Evolutionary conservation across 805 yeast genomes (phyloP).

Genomic region (Starmerella riodocensis): DNA sequence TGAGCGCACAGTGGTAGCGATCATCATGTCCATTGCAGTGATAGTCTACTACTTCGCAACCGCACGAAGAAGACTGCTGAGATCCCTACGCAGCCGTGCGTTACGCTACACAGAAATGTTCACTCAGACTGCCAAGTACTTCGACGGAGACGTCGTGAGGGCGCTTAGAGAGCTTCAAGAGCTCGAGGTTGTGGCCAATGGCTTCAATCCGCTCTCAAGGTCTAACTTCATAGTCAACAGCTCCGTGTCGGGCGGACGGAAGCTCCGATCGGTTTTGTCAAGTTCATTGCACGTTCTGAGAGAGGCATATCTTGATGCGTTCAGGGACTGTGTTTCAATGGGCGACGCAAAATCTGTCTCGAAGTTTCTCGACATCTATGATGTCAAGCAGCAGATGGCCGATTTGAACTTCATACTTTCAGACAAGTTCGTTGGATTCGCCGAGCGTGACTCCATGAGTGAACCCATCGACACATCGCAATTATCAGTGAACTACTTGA

Average conservation of each 20-base stretch:
- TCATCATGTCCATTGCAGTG: slow-evolving; percentile 23
- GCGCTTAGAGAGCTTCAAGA: slow-evolving; percentile 24
- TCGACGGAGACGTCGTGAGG: slow-evolving; percentile 24
- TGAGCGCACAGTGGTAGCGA: slow-evolving; percentile 13
- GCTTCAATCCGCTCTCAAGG: slow-evolving; percentile 9
- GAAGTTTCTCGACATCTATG: slow-evolving; percentile 36
- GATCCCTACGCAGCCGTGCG: slow-evolving; percentile 24
- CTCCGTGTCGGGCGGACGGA: slow-evolving; percentile 18
- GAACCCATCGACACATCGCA: slow-evolving; percentile 12
- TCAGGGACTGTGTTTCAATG: slow-evolving; percentile 24
- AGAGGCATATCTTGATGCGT: slow-evolving; percentile 25
- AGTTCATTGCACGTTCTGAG: slow-evolving; percentile 25
- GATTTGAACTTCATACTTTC: slow-evolving; percentile 19
- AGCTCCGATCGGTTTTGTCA: slow-evolving; percentile 26
- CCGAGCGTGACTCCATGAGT: neutral
- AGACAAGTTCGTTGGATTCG: slow-evolving; percentile 14
- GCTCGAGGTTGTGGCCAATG: slow-evolving; percentile 23
- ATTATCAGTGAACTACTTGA: slow-evolving; percentile 24
- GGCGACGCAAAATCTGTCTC: slow-evolving; percentile 24
- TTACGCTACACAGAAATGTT: slow-evolving; percentile 21
- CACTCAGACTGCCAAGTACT: slow-evolving; percentile 19
- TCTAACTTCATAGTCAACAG: neutral
- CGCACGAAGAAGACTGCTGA: slow-evolving; percentile 25
- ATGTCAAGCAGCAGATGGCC: slow-evolving; percentile 26
- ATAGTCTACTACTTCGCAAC: slow-evolving; percentile 25